Evolutionary conservation across 1,139 yeast genomes (phyloP).

Genomic region (Geotrichum bryndzae): DNA sequence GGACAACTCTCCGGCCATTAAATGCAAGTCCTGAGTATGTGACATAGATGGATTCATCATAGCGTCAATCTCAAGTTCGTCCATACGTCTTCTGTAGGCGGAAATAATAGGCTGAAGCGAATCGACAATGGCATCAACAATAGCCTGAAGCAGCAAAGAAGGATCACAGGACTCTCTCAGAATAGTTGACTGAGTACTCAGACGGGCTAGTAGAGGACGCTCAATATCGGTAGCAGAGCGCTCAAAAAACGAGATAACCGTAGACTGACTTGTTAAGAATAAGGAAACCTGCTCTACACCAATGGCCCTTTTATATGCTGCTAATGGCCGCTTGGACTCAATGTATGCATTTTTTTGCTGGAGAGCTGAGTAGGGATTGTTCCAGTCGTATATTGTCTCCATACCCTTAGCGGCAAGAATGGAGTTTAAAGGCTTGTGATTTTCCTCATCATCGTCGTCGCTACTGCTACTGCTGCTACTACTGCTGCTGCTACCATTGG

Average conservation of each 20-base stretch:
- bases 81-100: constrained; percentile 46
- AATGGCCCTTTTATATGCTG: constrained; percentile 42
- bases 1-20: constrained; percentile 47
- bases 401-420: constrained; percentile 17
- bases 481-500: constrained; percentile 2
- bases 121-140: constrained; percentile 51
- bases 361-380: constrained; percentile 30
- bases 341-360: constrained; percentile 27
- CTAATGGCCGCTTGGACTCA: constrained; percentile 44
- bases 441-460: constrained; percentile 9
- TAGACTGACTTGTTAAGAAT: constrained; percentile 41
- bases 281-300: constrained; percentile 51
- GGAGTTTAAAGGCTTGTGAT: constrained; percentile 6
- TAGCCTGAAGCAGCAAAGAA: constrained; percentile 46
- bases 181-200: constrained; percentile 42
- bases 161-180: constrained; percentile 47
- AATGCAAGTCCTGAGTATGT: constrained; percentile 47
- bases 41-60: constrained; percentile 44
- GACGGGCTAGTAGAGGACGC: constrained; percentile 44
- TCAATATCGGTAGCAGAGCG: constrained; percentile 47
- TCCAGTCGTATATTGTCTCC: constrained; percentile 37
- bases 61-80: constrained; percentile 47
- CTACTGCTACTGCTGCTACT: constrained; percentile 11
- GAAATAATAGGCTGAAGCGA: constrained; percentile 55
- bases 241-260: constrained; percentile 51